These are phyloP conservation scores for Blastocystis sp. DNA, from an alignment of 352 stramenopile species.

Conservation along the genomic window DNA sequence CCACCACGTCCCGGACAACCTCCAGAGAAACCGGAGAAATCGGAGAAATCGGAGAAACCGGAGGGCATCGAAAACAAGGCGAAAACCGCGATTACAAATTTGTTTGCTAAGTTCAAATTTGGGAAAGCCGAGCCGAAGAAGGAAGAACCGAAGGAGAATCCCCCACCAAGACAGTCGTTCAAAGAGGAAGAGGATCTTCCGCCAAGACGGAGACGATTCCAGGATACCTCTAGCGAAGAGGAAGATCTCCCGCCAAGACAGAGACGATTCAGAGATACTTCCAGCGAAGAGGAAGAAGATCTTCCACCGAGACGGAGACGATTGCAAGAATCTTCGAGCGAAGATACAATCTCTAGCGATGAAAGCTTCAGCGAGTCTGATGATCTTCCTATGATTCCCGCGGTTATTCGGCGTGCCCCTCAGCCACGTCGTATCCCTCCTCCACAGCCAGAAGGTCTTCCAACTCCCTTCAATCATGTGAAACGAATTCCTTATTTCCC, in stretches of 20 bases:
- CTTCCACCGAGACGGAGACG: neutral
- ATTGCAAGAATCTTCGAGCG: neutral
- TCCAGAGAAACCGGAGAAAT: neutral
- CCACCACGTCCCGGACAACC: neutral
- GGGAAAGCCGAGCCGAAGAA: neutral
- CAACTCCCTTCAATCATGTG: neutral
- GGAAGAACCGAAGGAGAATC: neutral
- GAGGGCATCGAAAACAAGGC: neutral
- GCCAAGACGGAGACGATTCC: neutral
- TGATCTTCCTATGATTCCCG: neutral
- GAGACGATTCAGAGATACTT: neutral
- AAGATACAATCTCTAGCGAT: neutral
- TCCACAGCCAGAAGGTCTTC: neutral
- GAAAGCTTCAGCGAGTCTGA: neutral
- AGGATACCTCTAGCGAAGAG: neutral
- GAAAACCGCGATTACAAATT: neutral
- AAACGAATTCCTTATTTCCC: constrained; percentile 16
- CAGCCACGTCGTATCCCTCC: neutral
- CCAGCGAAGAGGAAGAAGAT: neutral
- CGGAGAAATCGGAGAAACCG: neutral
- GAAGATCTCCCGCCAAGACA: neutral
- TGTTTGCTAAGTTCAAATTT: neutral
- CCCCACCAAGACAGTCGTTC: neutral
- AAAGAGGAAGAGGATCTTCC: neutral
- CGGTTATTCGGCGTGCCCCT: neutral